Percentiles rank a stretch among this genome's conserved stretches.
phyloP scores from a whole-genome alignment of 352 stramenopile species.

The Globisporangium echinulatum region DNA sequence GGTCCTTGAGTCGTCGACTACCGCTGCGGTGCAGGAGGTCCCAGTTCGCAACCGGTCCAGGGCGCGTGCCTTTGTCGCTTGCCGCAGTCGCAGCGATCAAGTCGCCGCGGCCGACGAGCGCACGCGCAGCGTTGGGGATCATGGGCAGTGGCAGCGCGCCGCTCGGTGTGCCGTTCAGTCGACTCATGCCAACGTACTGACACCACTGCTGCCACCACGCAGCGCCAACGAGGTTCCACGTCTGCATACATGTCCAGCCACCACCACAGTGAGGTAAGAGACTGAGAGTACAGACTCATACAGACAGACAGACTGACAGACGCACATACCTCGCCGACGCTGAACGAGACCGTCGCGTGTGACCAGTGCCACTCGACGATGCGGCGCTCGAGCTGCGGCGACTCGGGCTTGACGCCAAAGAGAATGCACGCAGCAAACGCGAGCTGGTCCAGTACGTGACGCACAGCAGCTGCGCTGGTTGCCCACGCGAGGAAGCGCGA shows the following conservation, averaged over 20 bases:
- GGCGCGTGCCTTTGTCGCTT: conserved; percentile 15
- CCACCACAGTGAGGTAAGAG: not conserved
- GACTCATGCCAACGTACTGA: conserved; percentile 59
- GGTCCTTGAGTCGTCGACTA: conserved; percentile 64
- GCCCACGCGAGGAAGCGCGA: conserved; percentile 51
- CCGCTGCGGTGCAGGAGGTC: conserved; percentile 67
- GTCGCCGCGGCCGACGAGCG: not conserved
- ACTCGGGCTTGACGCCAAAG: conserved; percentile 72
- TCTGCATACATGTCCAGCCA: conserved; percentile 24
- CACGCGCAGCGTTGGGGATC: conserved; percentile 19
- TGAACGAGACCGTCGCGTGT: conserved; percentile 32
- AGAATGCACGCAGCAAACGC: conserved; percentile 68
- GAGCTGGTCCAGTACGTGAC: conserved; percentile 62
- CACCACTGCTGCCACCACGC: conserved; percentile 83
- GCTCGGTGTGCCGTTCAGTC: conserved; percentile 51
- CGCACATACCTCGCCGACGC: conserved; percentile 44
- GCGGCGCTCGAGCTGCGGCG: conserved; percentile 49
- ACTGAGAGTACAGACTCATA: not conserved
- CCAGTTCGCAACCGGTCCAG: conserved; percentile 80
- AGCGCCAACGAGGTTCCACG: conserved; percentile 66
- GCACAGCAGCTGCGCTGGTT: conserved; percentile 23
- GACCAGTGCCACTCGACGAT: conserved; percentile 77
- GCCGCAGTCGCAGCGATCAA: not conserved
- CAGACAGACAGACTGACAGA: not conserved
- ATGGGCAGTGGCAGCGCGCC: conserved; percentile 48